A percentile compares a stretch with the other conserved stretches of the same genome.
These are phyloP conservation scores for Botrytis hyacinthi DNA, from an alignment of 2,329 filamentous ascomycete genomes.

Conservation along the genomic window DNA sequence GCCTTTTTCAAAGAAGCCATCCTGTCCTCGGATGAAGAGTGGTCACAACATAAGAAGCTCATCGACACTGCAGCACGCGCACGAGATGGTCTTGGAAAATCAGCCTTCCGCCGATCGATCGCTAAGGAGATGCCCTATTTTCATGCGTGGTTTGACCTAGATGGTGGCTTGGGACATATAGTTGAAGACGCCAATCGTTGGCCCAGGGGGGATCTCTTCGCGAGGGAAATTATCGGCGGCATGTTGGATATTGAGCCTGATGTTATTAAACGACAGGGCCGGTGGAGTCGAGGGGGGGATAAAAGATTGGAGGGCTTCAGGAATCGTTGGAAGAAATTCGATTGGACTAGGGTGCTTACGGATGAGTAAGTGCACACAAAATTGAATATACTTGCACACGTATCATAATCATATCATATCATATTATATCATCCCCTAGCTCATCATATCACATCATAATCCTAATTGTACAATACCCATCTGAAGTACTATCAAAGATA, in stretches of 20 bases:
- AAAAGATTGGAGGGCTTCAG: constrained; percentile 71
- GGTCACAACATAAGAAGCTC: constrained; percentile 91
- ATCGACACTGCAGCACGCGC: constrained; percentile 77
- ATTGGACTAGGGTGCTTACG: constrained; percentile 69
- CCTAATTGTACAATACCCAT: background rate
- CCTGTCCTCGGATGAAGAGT: constrained; percentile 82
- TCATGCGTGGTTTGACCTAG: constrained; percentile 91
- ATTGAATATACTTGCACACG: background rate
- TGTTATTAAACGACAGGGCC: constrained; percentile 84
- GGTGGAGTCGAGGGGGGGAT: constrained; percentile 65
- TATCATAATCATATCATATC: constrained; percentile 10
- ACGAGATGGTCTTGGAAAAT: constrained; percentile 68
- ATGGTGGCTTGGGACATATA: constrained; percentile 88
- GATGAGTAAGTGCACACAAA: constrained; percentile 25
- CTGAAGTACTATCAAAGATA: background rate
- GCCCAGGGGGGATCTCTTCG: constrained; percentile 91
- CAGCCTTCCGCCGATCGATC: constrained; percentile 77
- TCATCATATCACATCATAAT: background rate
- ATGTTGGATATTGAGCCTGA: constrained; percentile 84
- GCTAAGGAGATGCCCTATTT: constrained; percentile 99
- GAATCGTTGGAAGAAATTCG: constrained; percentile 67
- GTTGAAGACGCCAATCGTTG: constrained; percentile 83
- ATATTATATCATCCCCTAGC: background rate
- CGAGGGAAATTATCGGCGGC: constrained; percentile 84
- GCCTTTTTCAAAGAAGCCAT: constrained; percentile 97